Evolutionary conservation across 2,329 filamentous ascomycete genomes (phyloP), one percentile per base, ranked within the genome.

Genomic region (Trichophyton schoenleinii): DNA sequence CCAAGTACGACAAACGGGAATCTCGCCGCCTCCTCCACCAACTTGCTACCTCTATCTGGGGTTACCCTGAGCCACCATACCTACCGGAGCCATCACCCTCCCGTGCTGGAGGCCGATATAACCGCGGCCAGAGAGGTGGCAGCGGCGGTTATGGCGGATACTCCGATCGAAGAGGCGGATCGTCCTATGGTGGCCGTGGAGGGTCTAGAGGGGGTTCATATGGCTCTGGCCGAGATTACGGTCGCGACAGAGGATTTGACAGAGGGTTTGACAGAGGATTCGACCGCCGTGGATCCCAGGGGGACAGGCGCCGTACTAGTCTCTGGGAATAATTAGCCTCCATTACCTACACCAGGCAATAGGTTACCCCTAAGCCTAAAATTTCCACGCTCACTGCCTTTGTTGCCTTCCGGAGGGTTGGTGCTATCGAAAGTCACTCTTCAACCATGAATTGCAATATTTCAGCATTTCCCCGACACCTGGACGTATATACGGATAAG

Each of bases 1-100:
- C 55, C 3, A 28, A 18, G 3, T 25, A 36, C 15, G 59, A 63
- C 38, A 58, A 49, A 44, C 53, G 31, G 6, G 41, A 52, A 42
- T 20, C 59, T n/a, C 15, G 52, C 18, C 52, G 55, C n/a, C 22
- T 25, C 11, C 20, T 62, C 8, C 55, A 62, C 74, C 73, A n/a
- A 69, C 75, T 1, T 69, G 69, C 8, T 49, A 61, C 0, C 72
- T 78, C 11, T 74, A 83, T 0, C 18, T 67, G 8, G 61, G 60
- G 25, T 72, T 80, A n/a, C 72, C 75, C 1, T 68, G 60, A 63
- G n/a, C 55, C 60, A 11, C 62, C 55, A 11, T 18, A 22, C 28
- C 25, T 52, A 22, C 20, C 20, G 4, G n/a, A 41, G 18, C 20
- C 8, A 13, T 34, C 31, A 11, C 28, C 5, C 31, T 28, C 42